Evolutionary conservation across 2,329 filamentous ascomycete species (phyloP).

Genomic region (Colletotrichum abscissum): DNA sequence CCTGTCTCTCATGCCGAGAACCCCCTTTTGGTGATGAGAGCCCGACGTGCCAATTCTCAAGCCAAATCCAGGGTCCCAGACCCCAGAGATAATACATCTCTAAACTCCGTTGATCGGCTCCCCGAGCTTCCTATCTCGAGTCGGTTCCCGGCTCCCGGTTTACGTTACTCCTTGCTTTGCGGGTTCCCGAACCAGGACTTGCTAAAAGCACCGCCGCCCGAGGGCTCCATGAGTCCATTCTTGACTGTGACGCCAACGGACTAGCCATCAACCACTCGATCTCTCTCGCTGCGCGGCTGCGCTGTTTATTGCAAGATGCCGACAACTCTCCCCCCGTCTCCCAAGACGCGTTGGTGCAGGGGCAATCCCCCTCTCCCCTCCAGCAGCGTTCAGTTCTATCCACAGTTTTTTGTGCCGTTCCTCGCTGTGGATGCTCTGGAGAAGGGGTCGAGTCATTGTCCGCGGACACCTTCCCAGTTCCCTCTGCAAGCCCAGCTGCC

Average conservation of each 20-base stretch:
- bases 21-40: neutral
- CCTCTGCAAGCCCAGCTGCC: neutral
- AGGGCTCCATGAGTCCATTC: slow-evolving; percentile 18
- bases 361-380: slow-evolving; percentile 14
- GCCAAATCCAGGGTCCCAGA: neutral
- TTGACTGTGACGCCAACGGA: slow-evolving; percentile 22
- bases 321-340: neutral
- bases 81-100: neutral
- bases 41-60: neutral
- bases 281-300: neutral
- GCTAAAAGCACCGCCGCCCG: neutral
- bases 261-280: neutral
- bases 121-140: slow-evolving; percentile 21
- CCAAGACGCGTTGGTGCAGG: slow-evolving; percentile 30
- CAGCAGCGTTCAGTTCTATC: neutral
- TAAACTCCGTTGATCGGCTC: slow-evolving; percentile 22
- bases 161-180: slow-evolving; percentile 23
- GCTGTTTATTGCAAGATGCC: slow-evolving; percentile 6
- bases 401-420: slow-evolving; percentile 2
- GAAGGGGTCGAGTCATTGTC: slow-evolving; percentile 27
- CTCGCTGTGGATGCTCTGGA: slow-evolving; percentile 31
- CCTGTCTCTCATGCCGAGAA: neutral
- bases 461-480: slow-evolving; percentile 11
- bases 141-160: slow-evolving; percentile 22
- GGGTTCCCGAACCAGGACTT: slow-evolving; percentile 3